Base-by-base conservation (phyloP, 2,329 filamentous ascomycete genomes). In the Nigrograna mackinnonii region DNA sequence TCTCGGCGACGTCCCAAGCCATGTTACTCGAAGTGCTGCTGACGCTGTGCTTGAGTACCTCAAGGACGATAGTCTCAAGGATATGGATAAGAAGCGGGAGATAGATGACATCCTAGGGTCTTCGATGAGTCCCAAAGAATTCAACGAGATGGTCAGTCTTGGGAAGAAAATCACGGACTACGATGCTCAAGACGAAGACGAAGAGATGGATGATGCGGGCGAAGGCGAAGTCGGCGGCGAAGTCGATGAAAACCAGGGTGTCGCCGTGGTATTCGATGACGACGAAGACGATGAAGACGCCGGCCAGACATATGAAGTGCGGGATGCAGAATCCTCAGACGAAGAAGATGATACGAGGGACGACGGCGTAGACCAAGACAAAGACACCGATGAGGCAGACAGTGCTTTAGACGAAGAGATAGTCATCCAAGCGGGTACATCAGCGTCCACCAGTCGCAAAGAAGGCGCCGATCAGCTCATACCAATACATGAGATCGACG, bases 141-240 rank as follows among this genome's bases (percentile, higher is more conserved):
- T 97, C 75, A 97, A 97, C 64, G 92, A 97, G 72, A 74, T 99
- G 54, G 85, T 97, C 41, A 99, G 96, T 64, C 75, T 99, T 32
- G 90, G 91, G 52, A 99, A 99, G 76, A 99, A 99, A 73, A 96
- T 99, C 50, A 99, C 94, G 37, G 94, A 99, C 68, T 99, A 97
- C 69, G 89, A 97, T 69, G 89, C 89, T 28, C 91, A 97, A 66
- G 92, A 97, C 52, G 94, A 96, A 22, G 91, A 97, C 50, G 43
- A 46, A 21, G 85, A 91, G 44, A 88, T 90, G 76, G 86, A 82
- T 21, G 84, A 86, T 58, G 66, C 60, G 20, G 86, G 82, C 44
- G 79, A 83, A 20, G 82, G 54, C 26, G 65, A 76, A 14, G 88
- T 85, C 34, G 86, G 73, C 19, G 79, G 82, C 21, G 91, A 96